These are phyloP conservation scores for Beauveria sp. DNA, from an alignment of 2,329 filamentous ascomycete genomes.

Conservation along the genomic window DNA sequence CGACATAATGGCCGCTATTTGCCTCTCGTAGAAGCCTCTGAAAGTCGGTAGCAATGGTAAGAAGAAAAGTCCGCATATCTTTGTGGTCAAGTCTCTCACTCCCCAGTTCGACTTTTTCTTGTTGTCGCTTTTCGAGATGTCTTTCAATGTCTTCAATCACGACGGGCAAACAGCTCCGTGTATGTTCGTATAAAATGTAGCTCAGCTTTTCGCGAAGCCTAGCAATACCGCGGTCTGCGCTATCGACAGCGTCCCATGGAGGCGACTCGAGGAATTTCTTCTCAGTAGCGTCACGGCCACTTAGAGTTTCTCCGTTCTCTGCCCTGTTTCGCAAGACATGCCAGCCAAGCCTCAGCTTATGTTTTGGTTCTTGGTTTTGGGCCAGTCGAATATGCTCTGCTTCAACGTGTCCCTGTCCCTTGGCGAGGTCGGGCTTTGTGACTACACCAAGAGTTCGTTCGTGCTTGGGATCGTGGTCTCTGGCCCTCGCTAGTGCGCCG, in stretches of 20 bases:
- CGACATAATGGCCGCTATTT: slow-evolving; percentile 22
- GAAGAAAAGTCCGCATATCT: slow-evolving; percentile 26
- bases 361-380: slow-evolving; percentile 20
- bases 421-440: slow-evolving; percentile 45
- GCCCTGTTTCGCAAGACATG: slow-evolving; percentile 41
- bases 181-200: slow-evolving; percentile 22
- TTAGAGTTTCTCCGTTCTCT: slow-evolving; percentile 18
- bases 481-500: slow-evolving; percentile 37
- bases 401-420: slow-evolving; percentile 27
- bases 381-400: slow-evolving; percentile 25
- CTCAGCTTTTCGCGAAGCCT: slow-evolving; percentile 21
- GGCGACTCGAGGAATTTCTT: neutral
- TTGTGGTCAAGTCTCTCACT: neutral
- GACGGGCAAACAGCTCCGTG: slow-evolving; percentile 20
- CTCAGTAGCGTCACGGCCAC: neutral
- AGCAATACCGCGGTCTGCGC: slow-evolving; percentile 23
- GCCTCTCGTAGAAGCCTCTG: slow-evolving; percentile 24
- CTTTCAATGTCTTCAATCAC: slow-evolving; percentile 14
- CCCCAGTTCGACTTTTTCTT: neutral
- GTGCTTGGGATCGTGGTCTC: slow-evolving; percentile 33
- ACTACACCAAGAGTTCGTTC: slow-evolving; percentile 48
- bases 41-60: slow-evolving; percentile 29
- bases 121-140: neutral
- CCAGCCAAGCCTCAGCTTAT: slow-evolving; percentile 36
- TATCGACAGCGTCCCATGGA: slow-evolving; percentile 21